These are phyloP conservation scores for Fusarium nurragi DNA, from an alignment of 2,329 filamentous ascomycete species.

Conservation along the genomic window DNA sequence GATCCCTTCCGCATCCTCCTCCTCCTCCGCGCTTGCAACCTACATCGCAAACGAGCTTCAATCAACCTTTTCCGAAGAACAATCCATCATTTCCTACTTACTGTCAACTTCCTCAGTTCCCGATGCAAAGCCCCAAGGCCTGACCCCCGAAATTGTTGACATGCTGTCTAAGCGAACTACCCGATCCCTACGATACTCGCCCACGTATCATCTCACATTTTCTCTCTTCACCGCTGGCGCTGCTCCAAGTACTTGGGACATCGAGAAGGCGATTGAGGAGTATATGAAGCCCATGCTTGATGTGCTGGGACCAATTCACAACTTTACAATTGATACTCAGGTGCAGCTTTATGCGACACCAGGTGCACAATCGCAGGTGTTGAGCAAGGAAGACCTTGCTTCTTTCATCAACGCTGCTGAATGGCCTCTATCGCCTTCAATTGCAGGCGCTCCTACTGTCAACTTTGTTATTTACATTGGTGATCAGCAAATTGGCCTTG, in stretches of 20 bases:
- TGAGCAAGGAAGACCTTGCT: constrained; percentile 87
- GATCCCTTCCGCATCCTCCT: constrained; percentile 71
- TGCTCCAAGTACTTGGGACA: constrained; percentile 87
- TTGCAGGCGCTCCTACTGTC: constrained; percentile 90
- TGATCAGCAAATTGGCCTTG: constrained; percentile 72
- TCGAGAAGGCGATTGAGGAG: constrained; percentile 80
- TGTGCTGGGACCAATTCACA: constrained; percentile 83
- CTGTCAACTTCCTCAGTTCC: constrained; percentile 65
- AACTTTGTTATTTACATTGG: constrained; percentile 96
- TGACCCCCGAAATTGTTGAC: constrained; percentile 63
- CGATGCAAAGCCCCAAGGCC: constrained; percentile 56
- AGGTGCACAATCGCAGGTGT: constrained; percentile 68
- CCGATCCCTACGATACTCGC: constrained; percentile 87
- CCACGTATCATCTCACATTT: constrained; percentile 95
- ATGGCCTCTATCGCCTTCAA: constrained; percentile 95
- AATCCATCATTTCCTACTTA: constrained; percentile 82
- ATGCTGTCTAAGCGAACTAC: constrained; percentile 76
- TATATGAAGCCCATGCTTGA: constrained; percentile 85
- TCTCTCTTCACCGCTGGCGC: constrained; percentile 88
- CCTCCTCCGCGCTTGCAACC: constrained; percentile 76
- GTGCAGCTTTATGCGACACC: constrained; percentile 90
- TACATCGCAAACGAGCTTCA: constrained; percentile 84
- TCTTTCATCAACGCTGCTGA: constrained; percentile 98
- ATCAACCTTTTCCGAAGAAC: constrained; percentile 85
- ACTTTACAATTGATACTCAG: constrained; percentile 96